Evolutionary conservation across 2,329 filamentous ascomycete species (phyloP).

Genomic region (Nannizzia gypsea): DNA sequence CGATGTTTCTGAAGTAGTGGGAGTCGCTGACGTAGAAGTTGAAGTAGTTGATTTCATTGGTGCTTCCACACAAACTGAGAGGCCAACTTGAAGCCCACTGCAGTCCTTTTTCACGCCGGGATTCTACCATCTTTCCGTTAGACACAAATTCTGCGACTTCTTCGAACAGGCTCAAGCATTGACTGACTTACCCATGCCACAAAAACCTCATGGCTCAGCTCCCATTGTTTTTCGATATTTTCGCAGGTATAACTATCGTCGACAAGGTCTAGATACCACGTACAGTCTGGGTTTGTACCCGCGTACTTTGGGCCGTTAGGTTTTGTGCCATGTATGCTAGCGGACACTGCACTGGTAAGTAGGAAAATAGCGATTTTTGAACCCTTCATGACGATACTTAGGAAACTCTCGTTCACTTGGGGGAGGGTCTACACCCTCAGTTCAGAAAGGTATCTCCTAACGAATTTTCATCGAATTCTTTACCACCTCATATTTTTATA

Average conservation of each 20-base stretch:
- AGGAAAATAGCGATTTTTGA: not conserved
- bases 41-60: not conserved
- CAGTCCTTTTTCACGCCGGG: constrained; percentile 2
- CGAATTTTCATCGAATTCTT: no score
- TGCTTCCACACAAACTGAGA: not conserved
- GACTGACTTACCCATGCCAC: constrained; percentile 6
- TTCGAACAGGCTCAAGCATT: not conserved
- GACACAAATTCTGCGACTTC: not conserved
- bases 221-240: not conserved
- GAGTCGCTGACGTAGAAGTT: not conserved
- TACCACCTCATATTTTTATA: no score
- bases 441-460: not conserved
- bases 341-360: not conserved
- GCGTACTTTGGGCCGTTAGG: not conserved
- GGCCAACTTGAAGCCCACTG: constrained; percentile 1
- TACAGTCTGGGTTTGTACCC: not conserved
- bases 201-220: not conserved
- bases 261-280: not conserved
- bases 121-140: not conserved
- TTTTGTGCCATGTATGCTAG: not conserved
- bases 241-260: not conserved
- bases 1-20: not conserved
- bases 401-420: not conserved
- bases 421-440: not conserved
- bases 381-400: not conserved